Evolutionary conservation across 345 rosid genomes (phyloP).

Genomic region (Brassica cretica): DNA sequence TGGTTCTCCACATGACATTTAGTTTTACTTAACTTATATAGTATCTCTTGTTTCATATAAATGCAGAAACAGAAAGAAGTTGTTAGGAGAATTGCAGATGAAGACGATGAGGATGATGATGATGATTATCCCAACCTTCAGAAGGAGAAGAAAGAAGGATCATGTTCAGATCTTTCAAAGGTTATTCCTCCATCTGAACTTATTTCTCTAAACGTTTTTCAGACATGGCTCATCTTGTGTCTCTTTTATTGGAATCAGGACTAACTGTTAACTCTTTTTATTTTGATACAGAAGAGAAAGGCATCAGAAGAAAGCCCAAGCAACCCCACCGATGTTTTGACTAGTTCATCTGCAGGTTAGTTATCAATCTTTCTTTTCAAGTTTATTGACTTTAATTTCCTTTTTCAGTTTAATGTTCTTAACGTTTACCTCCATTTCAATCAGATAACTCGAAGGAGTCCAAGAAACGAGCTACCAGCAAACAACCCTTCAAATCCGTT

Average conservation of each 20-base stretch:
- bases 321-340: constrained; percentile 54
- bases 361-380: constrained; percentile 3
- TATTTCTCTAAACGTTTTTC: background rate
- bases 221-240: background rate
- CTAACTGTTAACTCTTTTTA: constrained; percentile 4
- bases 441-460: constrained; percentile 37
- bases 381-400: constrained; percentile 1
- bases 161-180: constrained; percentile 38
- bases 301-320: constrained; percentile 44
- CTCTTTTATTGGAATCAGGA: background rate
- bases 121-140: constrained; percentile 32
- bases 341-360: constrained; percentile 48
- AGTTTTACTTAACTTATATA: constrained; percentile 4
- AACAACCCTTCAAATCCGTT: constrained; percentile 39
- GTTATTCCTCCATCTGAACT: constrained; percentile 21
- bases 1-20: background rate
- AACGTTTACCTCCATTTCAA: background rate
- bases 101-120: constrained; percentile 47
- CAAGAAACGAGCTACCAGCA: constrained; percentile 37
- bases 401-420: background rate
- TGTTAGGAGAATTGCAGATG: constrained; percentile 62
- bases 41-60: constrained; percentile 17
- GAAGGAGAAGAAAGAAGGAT: constrained; percentile 33
- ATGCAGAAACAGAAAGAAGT: constrained; percentile 51
- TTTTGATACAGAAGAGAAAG: constrained; percentile 57